Conservation (phyloP, 2,329 filamentous ascomycete species). For the Penicillium janthinellum region DNA sequence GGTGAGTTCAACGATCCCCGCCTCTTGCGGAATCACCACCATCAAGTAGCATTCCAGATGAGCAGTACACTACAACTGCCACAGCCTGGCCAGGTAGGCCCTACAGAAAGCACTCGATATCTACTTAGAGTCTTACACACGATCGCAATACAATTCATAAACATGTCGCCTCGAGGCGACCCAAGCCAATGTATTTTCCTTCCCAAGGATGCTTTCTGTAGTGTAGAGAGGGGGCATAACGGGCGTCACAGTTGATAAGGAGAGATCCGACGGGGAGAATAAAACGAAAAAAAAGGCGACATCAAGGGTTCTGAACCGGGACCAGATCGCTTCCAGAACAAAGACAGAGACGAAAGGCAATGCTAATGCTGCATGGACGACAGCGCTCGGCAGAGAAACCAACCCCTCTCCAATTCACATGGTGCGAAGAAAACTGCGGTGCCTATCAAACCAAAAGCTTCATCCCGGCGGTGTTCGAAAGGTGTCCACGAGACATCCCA, state of each 20-base stretch:
- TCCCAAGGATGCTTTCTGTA: constrained; percentile 22
- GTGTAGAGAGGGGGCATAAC: constrained; percentile 25
- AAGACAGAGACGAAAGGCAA: not conserved
- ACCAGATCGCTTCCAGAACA: not conserved
- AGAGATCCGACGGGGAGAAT: not conserved
- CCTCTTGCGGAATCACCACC: not conserved
- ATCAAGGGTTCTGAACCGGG: not conserved
- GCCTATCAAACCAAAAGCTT: constrained; percentile 13
- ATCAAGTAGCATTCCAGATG: no score
- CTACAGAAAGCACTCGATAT: not conserved
- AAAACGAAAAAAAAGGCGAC: constrained; percentile 5
- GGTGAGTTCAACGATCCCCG: not conserved
- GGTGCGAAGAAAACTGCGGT: constrained; percentile 1
- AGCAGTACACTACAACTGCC: not conserved
- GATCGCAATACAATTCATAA: not conserved
- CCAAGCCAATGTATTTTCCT: constrained; percentile 27
- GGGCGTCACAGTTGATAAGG: constrained; percentile 23
- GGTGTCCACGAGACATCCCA: not conserved
- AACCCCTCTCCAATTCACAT: not conserved
- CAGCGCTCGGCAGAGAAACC: constrained; percentile 7
- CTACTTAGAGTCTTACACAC: not conserved
- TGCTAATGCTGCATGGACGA: constrained; percentile 1
- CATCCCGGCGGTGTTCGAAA: not conserved
- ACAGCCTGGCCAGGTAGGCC: not conserved
- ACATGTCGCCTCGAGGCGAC: constrained; percentile 5